phyloP scores from a whole-genome alignment of 176 grass and related monocot species.

The Bonia amplexicaulis region DNA sequence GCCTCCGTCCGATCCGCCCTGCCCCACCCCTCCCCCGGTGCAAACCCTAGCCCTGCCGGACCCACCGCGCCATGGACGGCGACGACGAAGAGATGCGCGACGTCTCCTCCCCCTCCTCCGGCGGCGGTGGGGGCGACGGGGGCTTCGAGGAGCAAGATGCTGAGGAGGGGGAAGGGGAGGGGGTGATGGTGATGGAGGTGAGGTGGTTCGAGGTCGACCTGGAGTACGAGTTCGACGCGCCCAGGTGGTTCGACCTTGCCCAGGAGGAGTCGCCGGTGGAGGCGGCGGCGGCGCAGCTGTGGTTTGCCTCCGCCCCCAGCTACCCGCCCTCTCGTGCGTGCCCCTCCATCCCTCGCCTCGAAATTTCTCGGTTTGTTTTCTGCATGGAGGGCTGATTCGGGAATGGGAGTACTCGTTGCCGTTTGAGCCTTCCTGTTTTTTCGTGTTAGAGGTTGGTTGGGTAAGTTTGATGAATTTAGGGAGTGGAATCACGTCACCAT shows the following conservation, averaged over 20 bases:
- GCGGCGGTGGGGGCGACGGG: background rate
- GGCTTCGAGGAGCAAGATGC: background rate
- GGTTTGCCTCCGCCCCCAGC: slow-evolving; percentile 66
- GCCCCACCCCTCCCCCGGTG: background rate
- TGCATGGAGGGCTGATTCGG: background rate
- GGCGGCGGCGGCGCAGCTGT: slow-evolving; percentile 51
- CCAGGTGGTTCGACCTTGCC: slow-evolving; percentile 74
- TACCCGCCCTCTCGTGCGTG: slow-evolving; percentile 88
- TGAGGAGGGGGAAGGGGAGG: background rate
- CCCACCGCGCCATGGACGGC: background rate
- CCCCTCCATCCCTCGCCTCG: background rate
- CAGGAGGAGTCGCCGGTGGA: slow-evolving; percentile 46
- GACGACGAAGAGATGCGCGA: slow-evolving; percentile 52
- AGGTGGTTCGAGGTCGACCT: slow-evolving; percentile 71
- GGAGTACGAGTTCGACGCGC: slow-evolving; percentile 95
- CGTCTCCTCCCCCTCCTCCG: slow-evolving; percentile 4
- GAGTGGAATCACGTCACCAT: background rate
- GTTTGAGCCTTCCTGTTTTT: background rate
- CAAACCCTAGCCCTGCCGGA: background rate
- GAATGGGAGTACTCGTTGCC: background rate
- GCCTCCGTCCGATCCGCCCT: background rate
- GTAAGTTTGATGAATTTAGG: background rate
- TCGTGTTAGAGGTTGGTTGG: background rate
- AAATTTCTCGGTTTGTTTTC: background rate
- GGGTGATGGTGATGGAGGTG: slow-evolving; percentile 38